Conservation (phyloP, 2,329 filamentous ascomycete genomes). For the Fusarium tupiense region DNA sequence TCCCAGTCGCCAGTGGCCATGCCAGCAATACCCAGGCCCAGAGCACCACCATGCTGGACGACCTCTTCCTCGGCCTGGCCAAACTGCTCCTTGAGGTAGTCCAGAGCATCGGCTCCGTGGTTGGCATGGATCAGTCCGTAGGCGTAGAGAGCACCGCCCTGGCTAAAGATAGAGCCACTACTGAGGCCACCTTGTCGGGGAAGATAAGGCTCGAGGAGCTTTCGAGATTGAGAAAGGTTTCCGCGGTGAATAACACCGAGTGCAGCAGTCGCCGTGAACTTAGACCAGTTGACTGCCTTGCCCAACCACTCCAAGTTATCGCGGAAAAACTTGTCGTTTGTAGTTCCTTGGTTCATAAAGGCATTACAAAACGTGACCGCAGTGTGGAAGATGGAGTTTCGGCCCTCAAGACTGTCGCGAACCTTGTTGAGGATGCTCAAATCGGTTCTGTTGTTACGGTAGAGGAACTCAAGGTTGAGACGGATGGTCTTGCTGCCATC, state of each 20-base stretch:
- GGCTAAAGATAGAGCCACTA: slow-evolving; percentile 90
- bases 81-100: slow-evolving; percentile 81
- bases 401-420: slow-evolving; percentile 91
- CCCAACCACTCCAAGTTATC: slow-evolving; percentile 98
- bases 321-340: slow-evolving; percentile 97
- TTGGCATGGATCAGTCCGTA: slow-evolving; percentile 98
- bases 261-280: slow-evolving; percentile 96
- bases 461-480: slow-evolving; percentile 95
- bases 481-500: slow-evolving; percentile 94
- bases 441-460: slow-evolving; percentile 94
- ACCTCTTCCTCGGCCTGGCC: slow-evolving; percentile 85
- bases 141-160: slow-evolving; percentile 94
- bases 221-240: slow-evolving; percentile 91
- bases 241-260: slow-evolving; percentile 96
- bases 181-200: slow-evolving; percentile 79
- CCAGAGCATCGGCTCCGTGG: slow-evolving; percentile 89
- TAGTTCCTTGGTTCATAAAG: slow-evolving; percentile 99
- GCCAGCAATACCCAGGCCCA: slow-evolving; percentile 94
- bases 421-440: slow-evolving; percentile 94
- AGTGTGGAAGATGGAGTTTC: slow-evolving; percentile 98
- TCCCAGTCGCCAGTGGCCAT: slow-evolving; percentile 95
- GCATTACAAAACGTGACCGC: slow-evolving; percentile 97
- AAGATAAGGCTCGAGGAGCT: slow-evolving; percentile 93
- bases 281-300: slow-evolving; percentile 99
- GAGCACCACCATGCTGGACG: slow-evolving; percentile 94